Evolutionary conservation across 1,284 basidiomycete genomes (phyloP).

Genomic region (Leucoagaricus sp.): DNA sequence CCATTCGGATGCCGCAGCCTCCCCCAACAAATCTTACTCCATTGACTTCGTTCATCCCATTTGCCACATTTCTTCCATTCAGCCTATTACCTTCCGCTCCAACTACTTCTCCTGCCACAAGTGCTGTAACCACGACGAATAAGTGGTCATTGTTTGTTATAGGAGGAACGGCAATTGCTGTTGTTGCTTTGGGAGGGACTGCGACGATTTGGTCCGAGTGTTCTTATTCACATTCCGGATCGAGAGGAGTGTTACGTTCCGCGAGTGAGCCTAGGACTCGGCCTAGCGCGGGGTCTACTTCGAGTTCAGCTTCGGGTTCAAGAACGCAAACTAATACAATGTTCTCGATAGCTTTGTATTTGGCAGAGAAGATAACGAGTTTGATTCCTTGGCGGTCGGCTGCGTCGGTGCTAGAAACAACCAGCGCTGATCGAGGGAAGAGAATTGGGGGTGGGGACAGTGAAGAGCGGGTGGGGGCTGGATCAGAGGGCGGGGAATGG

Average conservation of each 20-base stretch:
- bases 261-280: too few relatives aligned
- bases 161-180: conserved; percentile 7
- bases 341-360: neutral
- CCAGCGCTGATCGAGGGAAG: neutral
- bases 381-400: conserved; percentile 2
- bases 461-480: neutral
- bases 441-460: neutral
- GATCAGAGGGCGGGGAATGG: neutral
- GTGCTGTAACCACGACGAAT: neutral
- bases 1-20: neutral
- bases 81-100: neutral
- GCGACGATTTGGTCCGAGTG: neutral
- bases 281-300: neutral
- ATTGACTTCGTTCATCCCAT: neutral
- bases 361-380: conserved; percentile 7
- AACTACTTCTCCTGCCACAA: neutral
- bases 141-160: conserved; percentile 7
- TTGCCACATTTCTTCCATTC: neutral
- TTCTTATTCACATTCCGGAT: neutral
- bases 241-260: neutral
- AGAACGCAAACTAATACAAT: neutral
- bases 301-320: neutral
- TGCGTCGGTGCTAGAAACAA: neutral
- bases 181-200: neutral
- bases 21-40: too few relatives aligned